Evolutionary conservation across 2,329 filamentous ascomycete genomes (phyloP), one percentile per base, ranked within the genome.

Genomic region (Monosporascus cannonballus): DNA sequence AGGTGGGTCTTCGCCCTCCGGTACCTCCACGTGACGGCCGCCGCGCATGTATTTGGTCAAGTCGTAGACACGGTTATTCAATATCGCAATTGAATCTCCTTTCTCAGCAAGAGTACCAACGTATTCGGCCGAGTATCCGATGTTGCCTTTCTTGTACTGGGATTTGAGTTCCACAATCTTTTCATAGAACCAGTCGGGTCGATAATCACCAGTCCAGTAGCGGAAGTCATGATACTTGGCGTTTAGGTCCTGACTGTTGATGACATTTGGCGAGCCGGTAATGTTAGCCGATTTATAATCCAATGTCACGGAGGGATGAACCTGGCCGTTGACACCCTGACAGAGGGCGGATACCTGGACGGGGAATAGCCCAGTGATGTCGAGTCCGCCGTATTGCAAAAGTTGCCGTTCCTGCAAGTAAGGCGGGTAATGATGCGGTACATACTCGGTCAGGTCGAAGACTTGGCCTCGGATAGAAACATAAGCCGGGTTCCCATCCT

Each of bases 301-400:
- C 27, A 99, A 79, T 47, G 87, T 86, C n/a, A 99, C 89, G 42
- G 84, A 79, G 3, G 81, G 80, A 64, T 90, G 79, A 44, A 84
- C 74, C 1, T 64, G 66, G 22, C 87, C 89, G 58, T 85, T 77
- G 34, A 80, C 82, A 54, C 93, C 94, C 54, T 87, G 81, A 70
- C 94, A 99, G 38, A 99, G 79, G 44, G 93, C 91, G 4, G 87
- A 95, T 17, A 99, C 93, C 68, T 99, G 94, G 1, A 99, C 79
- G 0, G 95, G 94, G 73, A 99, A 99, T 11, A 99, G 78, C 39
- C 81, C 76, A 22, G 89, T 95, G n/a, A 92, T 86, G 64, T 99
- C 95, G 44, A 83, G 73, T 50, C 94, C 94, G 47, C 88, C 92
- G 62, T 97, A 99, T 61, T 88, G 86, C 57, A 87, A 76, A 47